phyloP scores from a whole-genome alignment of 2,329 filamentous ascomycete genomes.

The Nannizziopsis barbatae region DNA sequence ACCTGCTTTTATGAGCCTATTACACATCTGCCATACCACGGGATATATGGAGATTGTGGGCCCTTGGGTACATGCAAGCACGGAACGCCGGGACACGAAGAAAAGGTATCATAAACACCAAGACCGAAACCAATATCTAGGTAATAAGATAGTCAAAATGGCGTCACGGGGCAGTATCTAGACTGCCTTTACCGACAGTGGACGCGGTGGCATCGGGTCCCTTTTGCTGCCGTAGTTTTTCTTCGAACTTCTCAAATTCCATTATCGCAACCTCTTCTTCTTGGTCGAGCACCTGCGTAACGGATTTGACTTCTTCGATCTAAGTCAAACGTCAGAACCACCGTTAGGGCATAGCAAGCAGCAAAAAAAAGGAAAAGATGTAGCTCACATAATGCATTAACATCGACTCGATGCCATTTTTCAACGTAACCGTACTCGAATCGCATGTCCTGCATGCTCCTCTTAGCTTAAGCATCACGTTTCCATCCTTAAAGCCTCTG shows the following conservation, averaged over 20 bases:
- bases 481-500: constrained; percentile 73
- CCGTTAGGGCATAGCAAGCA: neutral
- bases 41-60: no score
- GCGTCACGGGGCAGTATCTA: constrained; percentile 38
- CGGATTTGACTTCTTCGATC: constrained; percentile 91
- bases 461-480: constrained; percentile 74
- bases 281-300: constrained; percentile 78
- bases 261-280: constrained; percentile 79
- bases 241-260: constrained; percentile 92
- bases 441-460: constrained; percentile 94
- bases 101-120: no score
- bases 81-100: no score
- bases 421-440: constrained; percentile 89
- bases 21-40: no score
- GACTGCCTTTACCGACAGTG: constrained; percentile 28
- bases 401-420: constrained; percentile 98
- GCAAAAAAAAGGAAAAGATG: neutral
- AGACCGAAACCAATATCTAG: neutral
- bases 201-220: constrained; percentile 41
- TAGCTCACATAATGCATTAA: constrained; percentile 80
- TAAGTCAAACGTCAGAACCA: constrained; percentile 31
- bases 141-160: neutral
- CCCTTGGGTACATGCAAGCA: no score
- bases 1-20: no score
- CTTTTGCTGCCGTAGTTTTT: constrained; percentile 57